phyloP scores from a whole-genome alignment of 148 eudicot genomes.

The Diospyros kaki region DNA sequence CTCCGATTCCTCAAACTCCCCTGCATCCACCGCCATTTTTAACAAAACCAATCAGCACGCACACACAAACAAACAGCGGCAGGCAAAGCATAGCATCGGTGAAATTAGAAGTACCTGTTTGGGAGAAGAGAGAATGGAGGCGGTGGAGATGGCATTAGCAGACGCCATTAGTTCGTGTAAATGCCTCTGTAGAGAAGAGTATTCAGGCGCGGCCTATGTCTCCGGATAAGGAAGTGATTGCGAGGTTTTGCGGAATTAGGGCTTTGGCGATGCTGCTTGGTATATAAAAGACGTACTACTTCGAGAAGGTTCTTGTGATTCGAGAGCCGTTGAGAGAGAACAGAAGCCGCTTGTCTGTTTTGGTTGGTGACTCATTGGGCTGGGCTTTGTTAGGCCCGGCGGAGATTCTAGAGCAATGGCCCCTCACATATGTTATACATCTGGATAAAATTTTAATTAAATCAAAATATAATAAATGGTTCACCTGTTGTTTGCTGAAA shows the following conservation, averaged over 20 bases:
- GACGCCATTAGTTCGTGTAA: conserved; percentile 55
- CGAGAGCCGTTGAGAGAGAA: not conserved
- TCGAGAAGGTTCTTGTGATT: conserved; percentile 24
- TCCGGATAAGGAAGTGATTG: not conserved
- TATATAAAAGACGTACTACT: conserved; percentile 10
- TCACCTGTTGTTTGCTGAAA: too few relatives aligned
- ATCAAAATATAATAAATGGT: too few relatives aligned
- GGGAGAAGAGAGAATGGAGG: conserved; percentile 67
- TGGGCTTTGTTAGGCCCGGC: too few relatives aligned
- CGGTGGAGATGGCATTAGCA: conserved; percentile 68
- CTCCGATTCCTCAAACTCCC: conserved; percentile 45
- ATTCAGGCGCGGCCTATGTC: conserved; percentile 11
- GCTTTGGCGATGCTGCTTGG: not conserved
- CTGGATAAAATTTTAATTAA: too few relatives aligned
- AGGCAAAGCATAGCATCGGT: not conserved
- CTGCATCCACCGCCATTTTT: conserved; percentile 23
- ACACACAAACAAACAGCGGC: not conserved
- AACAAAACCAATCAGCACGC: conserved; percentile 3
- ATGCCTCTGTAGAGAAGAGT: not conserved
- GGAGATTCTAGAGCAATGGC: too few relatives aligned
- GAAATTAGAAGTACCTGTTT: conserved; percentile 29
- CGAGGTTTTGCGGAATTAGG: conserved; percentile 6
- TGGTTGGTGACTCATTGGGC: too few relatives aligned
- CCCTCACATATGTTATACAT: too few relatives aligned
- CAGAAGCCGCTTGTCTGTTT: not conserved